Base-by-base conservation (phyloP, 2,329 filamentous ascomycete species). In the Exophiala sideris region DNA sequence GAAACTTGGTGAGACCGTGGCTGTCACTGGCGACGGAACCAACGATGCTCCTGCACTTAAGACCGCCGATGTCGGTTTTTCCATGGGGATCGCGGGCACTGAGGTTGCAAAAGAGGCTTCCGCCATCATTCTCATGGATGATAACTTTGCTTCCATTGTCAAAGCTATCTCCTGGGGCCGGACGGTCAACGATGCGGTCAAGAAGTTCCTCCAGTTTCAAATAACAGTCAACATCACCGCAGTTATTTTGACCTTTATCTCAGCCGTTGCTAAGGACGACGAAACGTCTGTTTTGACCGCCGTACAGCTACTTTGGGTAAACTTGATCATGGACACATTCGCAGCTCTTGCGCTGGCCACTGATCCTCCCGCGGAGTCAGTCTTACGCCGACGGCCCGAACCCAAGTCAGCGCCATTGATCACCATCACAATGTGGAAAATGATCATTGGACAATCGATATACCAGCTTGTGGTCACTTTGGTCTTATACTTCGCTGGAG, bases 91-190 rank as follows among this genome's bases (percentile, higher is more conserved):
- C 49, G 81, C 88, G 11, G 88, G 88, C 57, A 91, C 88, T 0
- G 88, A 91, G 69, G 88, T 92, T 36, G 88, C 88, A 42, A 91
- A 91, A 71, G 88, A 92, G 70, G 88, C 88, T 1, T 91, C 88
- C 6, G 86, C 87, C 35, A 92, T 92, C 57, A 90, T 92, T 63
- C 77, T 92, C 11, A 91, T 91, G 88, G 88, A 91, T 67, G 88
- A 92, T 71, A 91, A 91, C 73, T 92, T 92, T 71, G 80, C 84
- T 24, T 91, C 87, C n/a, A 92, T 91, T 57, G 86, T 92, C 60
- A 90, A 89, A 71, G 88, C 88, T 11, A 77, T 91, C 62, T 86
- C 87, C 63, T 92, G 88, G 88, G 88, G 88, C 47, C 81, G 86
- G 21, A 84, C 86, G 33, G 86, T 89, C 63, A 89, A 89, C 65